Conservation (phyloP, 176 grass and related monocot species). For the Tuctoria greenei region DNA sequence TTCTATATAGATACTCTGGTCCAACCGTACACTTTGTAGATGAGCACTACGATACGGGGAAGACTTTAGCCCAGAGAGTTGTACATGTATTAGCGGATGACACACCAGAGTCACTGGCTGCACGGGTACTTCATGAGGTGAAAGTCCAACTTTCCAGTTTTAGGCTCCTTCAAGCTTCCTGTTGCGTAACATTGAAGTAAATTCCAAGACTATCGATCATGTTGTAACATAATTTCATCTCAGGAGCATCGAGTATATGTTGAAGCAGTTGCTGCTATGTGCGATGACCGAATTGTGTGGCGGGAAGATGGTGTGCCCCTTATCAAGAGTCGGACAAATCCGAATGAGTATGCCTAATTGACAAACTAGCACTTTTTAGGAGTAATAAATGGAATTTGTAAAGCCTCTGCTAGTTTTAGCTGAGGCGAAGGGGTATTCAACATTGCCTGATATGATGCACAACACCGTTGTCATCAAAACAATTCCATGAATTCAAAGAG, state of each 20-base stretch:
- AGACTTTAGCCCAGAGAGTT: constrained; percentile 50
- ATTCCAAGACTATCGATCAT: neutral
- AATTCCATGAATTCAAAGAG: constrained; percentile 9
- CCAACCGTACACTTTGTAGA: constrained; percentile 60
- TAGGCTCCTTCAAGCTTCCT: neutral
- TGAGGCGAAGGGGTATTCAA: constrained; percentile 6
- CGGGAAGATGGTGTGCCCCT: constrained; percentile 70
- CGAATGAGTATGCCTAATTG: constrained; percentile 44
- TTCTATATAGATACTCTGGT: constrained; percentile 45
- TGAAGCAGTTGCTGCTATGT: constrained; percentile 79
- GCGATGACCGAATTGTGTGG: constrained; percentile 70
- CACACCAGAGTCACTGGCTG: constrained; percentile 49
- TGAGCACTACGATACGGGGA: constrained; percentile 57
- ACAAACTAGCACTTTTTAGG: neutral
- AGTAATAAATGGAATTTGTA: constrained; percentile 21
- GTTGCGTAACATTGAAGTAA: neutral
- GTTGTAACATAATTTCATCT: neutral
- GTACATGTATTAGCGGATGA: constrained; percentile 46
- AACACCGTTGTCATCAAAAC: neutral
- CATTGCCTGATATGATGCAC: neutral
- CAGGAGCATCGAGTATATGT: constrained; percentile 85
- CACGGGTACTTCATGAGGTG: constrained; percentile 61
- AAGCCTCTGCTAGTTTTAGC: constrained; percentile 15
- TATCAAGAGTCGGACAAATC: constrained; percentile 41
- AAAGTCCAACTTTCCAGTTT: neutral